Evolutionary conservation across 2,329 filamentous ascomycete species (phyloP), one percentile per base, ranked within the genome.

Genomic region (Ophiocordyceps sinensis): DNA sequence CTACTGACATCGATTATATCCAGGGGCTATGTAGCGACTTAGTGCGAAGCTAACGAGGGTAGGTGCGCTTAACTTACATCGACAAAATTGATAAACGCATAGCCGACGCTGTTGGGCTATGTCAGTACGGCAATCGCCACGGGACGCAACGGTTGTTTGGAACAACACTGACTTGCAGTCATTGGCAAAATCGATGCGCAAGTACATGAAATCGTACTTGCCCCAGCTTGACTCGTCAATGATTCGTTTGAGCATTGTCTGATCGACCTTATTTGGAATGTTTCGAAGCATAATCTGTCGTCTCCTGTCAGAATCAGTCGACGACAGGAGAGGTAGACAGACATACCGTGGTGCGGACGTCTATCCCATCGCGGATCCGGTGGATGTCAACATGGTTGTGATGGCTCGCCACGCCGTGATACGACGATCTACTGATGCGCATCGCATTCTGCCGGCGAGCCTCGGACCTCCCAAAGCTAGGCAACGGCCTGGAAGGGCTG

Each of bases 61-160:
- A 19, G 26, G 28, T 11, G 13, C 35, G 28, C 8, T 26, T 19
- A 10, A 53, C 79, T 73, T 60, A 84, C 80, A 57, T 87, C 79
- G 36, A 79, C 75, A 51, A 96, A 95, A 61, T 98, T 95, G 64
- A 98, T 86, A 62, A 96, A 98, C 0, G 87, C 89, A 60, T 96
- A 96, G 37, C 91, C 91, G 44, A 96, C 89, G 57, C 87, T 94
- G 46, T 47, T 4, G 14, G 29, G 3, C 10, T 15, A 13, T n/a
- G 23, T 47, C 37, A 50, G 36, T 29, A 5, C 10, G 21, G 8
- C 7, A 14, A 28, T 23, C 14, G 14, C 55, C 36, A 3, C 6
- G 12, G 23, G 38, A 36, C 12, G 7, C 3, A 17, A 13, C 5
- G 17, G 40, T 21, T 26, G 9, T 42, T 11, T 32, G 12, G 13